Base-by-base conservation (phyloP, 1,139 yeast genomes). In the Magnusiomyces sp. region DNA sequence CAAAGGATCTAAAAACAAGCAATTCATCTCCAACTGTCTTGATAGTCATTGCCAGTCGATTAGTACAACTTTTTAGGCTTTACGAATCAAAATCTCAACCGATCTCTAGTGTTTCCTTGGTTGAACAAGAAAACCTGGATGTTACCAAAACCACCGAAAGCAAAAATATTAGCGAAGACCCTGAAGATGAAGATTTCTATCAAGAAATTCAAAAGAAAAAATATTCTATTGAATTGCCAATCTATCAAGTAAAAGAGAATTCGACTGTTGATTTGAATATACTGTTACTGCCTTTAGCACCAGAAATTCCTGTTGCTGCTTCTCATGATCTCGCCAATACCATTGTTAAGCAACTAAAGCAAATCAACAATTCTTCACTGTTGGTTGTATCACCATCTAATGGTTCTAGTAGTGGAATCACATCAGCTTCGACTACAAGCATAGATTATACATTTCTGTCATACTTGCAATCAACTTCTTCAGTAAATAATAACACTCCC, bases 31-130 rank as follows among this genome's bases (percentile, higher is more conserved):
- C 33, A 16, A 46, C 37, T 46, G 52, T 50, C 5, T 45, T 49
- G 2, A 38, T 59, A 32, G 50, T 59, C 7, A 52, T 60, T 16
- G 47, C 58, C 5, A 55, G 62, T 2, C 55, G 59, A 3, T 50
- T 48, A 1, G 31, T 40, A 2, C 41, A 40, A 31, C 38, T 50
- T 11, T 50, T 50, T 33, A 45, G 49, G 33, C 43, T 44, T 14
- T 20, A 47, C 16, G 47, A 44, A 7, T 27, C 43, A n/a, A 47
- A 40, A 7, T 17, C 53, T 37, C 46, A 40, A 17, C 49, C 36
- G 31, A 29, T 39, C 7, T n/a, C 43, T 19, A 19, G 34, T 20
- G 34, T 41, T n/a, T 14, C n/a, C 11, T n/a, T n/a, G 9, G 34
- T n/a, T 19, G 20, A 11, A 11, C 43, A n/a, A 19, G 32, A 13